These are phyloP conservation scores for Colletotrichum aenigma DNA, from an alignment of 2,329 filamentous ascomycete genomes.

Conservation along the genomic window DNA sequence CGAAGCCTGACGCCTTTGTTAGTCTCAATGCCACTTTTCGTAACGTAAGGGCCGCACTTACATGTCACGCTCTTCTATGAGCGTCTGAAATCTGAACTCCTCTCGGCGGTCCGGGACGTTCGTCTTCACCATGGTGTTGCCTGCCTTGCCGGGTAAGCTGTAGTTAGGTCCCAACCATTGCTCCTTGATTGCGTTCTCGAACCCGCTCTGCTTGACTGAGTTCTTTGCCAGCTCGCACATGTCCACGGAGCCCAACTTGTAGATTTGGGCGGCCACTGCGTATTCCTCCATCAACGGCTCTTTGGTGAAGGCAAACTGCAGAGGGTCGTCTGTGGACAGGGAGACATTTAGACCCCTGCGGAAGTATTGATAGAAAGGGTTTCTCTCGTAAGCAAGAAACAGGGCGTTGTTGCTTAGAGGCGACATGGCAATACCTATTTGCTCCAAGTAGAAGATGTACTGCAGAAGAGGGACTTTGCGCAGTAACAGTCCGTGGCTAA, in stretches of 20 bases:
- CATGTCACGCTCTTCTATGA: constrained; percentile 85
- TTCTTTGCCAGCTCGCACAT: constrained; percentile 99
- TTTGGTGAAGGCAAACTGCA: constrained; percentile 98
- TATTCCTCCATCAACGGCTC: constrained; percentile 98
- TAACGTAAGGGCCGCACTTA: constrained; percentile 48
- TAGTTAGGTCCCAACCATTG: constrained; percentile 88
- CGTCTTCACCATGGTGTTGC: constrained; percentile 93
- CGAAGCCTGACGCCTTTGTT: constrained; percentile 1
- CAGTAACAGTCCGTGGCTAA: constrained; percentile 90
- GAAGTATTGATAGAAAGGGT: constrained; percentile 96
- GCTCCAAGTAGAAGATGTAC: constrained; percentile 97
- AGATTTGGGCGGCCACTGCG: constrained; percentile 96
- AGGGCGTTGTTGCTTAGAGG: constrained; percentile 96
- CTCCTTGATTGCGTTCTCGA: constrained; percentile 86
- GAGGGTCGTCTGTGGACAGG: constrained; percentile 91
- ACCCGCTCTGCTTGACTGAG: constrained; percentile 92
- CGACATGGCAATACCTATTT: constrained; percentile 99
- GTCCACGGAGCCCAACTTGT: constrained; percentile 94
- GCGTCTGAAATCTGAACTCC: constrained; percentile 86
- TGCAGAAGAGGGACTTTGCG: constrained; percentile 94
- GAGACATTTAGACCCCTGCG: constrained; percentile 94
- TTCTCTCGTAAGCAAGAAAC: constrained; percentile 95
- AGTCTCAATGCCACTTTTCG: not conserved
- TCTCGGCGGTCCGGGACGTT: constrained; percentile 95
- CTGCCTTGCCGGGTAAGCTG: constrained; percentile 76